Percentiles rank a stretch among this genome's conserved stretches.
Evolutionary conservation across 805 yeast genomes (phyloP).

Genomic region (Barnettozyma sp.): DNA sequence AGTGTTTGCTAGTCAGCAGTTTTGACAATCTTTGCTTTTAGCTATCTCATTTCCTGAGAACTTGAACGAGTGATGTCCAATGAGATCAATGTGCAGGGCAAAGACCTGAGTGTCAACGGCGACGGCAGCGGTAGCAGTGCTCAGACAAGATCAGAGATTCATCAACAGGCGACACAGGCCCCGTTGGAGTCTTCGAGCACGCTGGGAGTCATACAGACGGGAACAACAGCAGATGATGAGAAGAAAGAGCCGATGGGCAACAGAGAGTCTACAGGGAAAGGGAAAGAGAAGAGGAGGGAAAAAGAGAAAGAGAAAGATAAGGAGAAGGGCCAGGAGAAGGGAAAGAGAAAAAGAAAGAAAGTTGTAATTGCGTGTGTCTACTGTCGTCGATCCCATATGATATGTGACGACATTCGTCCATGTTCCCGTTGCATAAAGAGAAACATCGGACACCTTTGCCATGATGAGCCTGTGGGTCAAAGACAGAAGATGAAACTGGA

Average conservation of each 20-base stretch:
- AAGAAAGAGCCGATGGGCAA: too few species aligned
- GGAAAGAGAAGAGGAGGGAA: too few species aligned
- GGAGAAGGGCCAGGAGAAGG: constrained; percentile 7
- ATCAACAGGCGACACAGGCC: not conserved
- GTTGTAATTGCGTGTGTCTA: constrained; percentile 66
- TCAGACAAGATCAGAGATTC: not conserved
- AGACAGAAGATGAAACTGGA: constrained; percentile 21
- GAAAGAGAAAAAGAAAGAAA: constrained; percentile 39
- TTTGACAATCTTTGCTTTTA: too few species aligned
- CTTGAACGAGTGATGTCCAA: too few species aligned
- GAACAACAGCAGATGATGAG: too few species aligned
- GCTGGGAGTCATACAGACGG: too few species aligned
- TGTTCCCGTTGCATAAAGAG: constrained; percentile 81
- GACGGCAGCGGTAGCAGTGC: too few species aligned
- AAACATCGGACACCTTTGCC: constrained; percentile 80
- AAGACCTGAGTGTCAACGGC: too few species aligned
- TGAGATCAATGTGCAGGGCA: not conserved
- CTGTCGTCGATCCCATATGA: constrained; percentile 90
- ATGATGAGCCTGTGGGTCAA: constrained; percentile 25
- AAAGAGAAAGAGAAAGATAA: not conserved
- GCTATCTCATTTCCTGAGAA: too few species aligned
- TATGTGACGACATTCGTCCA: constrained; percentile 76
- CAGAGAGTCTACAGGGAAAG: too few species aligned
- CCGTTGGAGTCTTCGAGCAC: too few species aligned
- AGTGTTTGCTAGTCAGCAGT: too few species aligned